Conservation (phyloP, 192 early-diverging fungal species). For the Umbelopsis ramanniana region DNA sequence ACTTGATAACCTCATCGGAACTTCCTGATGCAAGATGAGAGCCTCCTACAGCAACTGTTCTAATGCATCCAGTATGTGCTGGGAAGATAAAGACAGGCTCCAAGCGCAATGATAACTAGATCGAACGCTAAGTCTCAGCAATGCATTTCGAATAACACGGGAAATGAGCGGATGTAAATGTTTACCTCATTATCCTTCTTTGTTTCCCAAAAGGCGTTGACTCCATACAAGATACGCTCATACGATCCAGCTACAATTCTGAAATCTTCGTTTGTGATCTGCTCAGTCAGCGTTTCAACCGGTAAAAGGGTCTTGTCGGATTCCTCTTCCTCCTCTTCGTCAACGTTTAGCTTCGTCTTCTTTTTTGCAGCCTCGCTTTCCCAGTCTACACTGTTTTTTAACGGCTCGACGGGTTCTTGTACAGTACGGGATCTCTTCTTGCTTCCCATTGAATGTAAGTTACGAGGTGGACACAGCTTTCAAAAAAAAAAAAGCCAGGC, state of each 20-base stretch:
- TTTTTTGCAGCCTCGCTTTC: background rate
- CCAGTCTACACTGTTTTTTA: background rate
- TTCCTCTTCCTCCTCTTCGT: background rate
- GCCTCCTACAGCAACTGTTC: conserved; percentile 75
- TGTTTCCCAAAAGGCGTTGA: conserved; percentile 69
- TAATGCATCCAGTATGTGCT: conserved; percentile 95
- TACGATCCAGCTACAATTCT: conserved; percentile 87
- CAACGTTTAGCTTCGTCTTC: background rate
- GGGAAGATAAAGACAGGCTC: conserved; percentile 92
- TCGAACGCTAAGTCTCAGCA: too few relatives aligned
- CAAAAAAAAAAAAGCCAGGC: too few relatives aligned
- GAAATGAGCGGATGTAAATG: background rate
- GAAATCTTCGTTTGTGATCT: conserved; percentile 50
- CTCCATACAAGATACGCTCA: conserved; percentile 95
- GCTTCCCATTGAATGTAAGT: conserved; percentile 7
- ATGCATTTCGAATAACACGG: too few relatives aligned
- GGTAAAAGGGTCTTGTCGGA: background rate
- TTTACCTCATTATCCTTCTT: conserved; percentile 27
- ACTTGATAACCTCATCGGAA: conserved; percentile 92
- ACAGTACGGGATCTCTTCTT: conserved; percentile 9
- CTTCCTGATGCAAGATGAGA: conserved; percentile 92
- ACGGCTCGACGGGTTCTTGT: background rate
- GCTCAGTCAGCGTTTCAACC: conserved; percentile 11
- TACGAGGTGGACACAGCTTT: too few relatives aligned
- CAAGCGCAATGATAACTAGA: conserved; percentile 44